Evolutionary conservation across 2,329 filamentous ascomycete species (phyloP), one percentile per base, ranked within the genome.

Genomic region (Fusarium buxicola): DNA sequence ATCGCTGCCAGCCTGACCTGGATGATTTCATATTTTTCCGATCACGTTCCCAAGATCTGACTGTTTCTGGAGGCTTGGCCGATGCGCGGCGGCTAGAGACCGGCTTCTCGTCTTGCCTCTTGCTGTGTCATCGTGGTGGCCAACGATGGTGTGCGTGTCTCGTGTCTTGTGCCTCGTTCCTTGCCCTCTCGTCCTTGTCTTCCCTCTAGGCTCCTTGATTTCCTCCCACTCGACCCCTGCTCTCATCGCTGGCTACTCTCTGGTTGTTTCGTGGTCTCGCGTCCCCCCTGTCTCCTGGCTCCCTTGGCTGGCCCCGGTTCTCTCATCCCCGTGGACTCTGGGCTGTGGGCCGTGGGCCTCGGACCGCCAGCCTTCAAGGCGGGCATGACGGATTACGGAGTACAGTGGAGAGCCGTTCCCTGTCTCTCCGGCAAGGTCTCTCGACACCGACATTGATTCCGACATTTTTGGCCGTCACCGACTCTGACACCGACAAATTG

Each of bases 361-460:
- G 56, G 55, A 60, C 59, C 59, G 56, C 55, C 46, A 65, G 54
- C 59, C 53, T 64, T 58, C 50, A 41, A 61, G 63, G 61, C 65
- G 51, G 63, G 47, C 58, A 60, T 39, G 60, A 63, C 56, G 58
- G 55, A 56, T 65, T 59, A 57, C 53, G 54, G 54, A 55, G 39
- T 46, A 24, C 21, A 51, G 68, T 70, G 65, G 68, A 69, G 58
- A 65, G 56, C 28, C 25, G 48, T 64, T 53, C 56, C 59, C 60
- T 67, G 63, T 62, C 34, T 40, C 9, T 55, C 51, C 35, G 54
- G 45, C 60, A 58, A 60, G 53, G 49, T 47, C 52, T 57, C 54
- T 65, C 55, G 67, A 70, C 68, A 70, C 68, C 66, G 66, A 69
- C 66, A 57, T 64, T 65, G 66, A 63, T 54, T 59, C 63, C 66